Evolutionary conservation across 2,329 filamentous ascomycete species (phyloP).

Genomic region (Lasiodiplodia theobromae): DNA sequence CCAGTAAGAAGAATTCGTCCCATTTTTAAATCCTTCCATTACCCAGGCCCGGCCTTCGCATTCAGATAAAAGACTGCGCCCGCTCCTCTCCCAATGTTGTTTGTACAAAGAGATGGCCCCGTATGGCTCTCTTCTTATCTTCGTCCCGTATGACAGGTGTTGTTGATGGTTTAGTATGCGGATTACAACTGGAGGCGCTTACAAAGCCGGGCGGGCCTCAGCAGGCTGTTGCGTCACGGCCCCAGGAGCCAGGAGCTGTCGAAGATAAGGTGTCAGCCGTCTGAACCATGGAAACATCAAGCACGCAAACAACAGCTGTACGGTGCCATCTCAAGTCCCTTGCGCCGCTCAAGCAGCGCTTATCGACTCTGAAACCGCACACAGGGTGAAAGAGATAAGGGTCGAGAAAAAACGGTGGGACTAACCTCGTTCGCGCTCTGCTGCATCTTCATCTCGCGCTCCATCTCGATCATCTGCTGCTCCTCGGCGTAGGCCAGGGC

Average conservation of each 20-base stretch:
- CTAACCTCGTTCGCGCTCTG: conserved; percentile 83
- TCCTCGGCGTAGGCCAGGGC: conserved; percentile 93
- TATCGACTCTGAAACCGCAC: background rate
- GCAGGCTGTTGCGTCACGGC: conserved; percentile 34
- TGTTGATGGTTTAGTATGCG: background rate
- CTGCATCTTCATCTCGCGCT: conserved; percentile 95
- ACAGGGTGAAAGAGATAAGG: background rate
- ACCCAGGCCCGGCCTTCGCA: conserved; percentile 7
- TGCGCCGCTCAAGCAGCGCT: background rate
- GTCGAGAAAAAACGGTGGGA: conserved; percentile 30
- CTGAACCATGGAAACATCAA: background rate
- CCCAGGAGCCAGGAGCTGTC: conserved; percentile 45
- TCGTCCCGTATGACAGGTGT: background rate
- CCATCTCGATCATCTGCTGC: conserved; percentile 96
- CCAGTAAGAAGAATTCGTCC: conserved; percentile 5
- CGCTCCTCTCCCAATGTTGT: background rate
- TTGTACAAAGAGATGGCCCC: conserved; percentile 11
- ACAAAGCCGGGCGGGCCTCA: conserved; percentile 46
- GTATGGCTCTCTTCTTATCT: background rate
- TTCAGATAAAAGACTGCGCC: background rate
- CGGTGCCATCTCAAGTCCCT: background rate
- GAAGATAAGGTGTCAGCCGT: conserved; percentile 15
- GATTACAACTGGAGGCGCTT: conserved; percentile 29
- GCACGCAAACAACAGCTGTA: background rate
- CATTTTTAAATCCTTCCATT: conserved; percentile 4